Evolutionary conservation across 805 yeast genomes (phyloP), one percentile per base, ranked within the genome.

Genomic region (Lachancea lanzarotensis): DNA sequence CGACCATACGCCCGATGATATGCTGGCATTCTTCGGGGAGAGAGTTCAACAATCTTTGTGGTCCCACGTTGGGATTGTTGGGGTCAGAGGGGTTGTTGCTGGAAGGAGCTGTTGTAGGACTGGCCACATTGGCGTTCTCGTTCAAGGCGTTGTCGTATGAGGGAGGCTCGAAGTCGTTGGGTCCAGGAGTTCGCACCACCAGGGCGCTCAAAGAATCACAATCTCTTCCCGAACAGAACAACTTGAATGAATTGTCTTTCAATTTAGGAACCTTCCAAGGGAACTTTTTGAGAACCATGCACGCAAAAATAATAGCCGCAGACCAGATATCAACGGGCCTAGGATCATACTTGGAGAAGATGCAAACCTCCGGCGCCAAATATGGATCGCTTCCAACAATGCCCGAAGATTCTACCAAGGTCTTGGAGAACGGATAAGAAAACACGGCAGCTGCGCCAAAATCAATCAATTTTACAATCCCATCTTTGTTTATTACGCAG

Each of bases 251-350:
- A 53, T 81, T 78, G 64, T 89, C 96, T 41, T 82, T 72, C 42
- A 80, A 65, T 57, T 86, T 83, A 8, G 97, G 96, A 7, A 87
- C 86, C 60, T 87, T 88, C 96, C 96, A 89, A 8, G 96, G 96
- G 67, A 89, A 89, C 67, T 88, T 84, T 60, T 87, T 83, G 62
- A 89, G 71, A 47, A 86, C 78, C 96, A 89, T 88, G 69, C 96
- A 89, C 53, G 95, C 86, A 65, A 84, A 85, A 40, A 89, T 85
- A 48, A 89, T 87, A 8, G 95, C 96, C 29, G 81, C 80, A 6
- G 95, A 85, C 97, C 97, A 89, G 38, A 89, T 78, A 68, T 89
- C 97, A 6, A 89, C 95, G 0, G 96, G 95, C 52, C 95, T 75
- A 13, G 96, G 96, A 61, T 86, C 95, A 59, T 89, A 89, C 50